A percentile compares a stretch with the other conserved stretches of the same genome.
phyloP scores from a whole-genome alignment of 164 flowering plant genomes.

The Tetrastigma voinierianum region DNA sequence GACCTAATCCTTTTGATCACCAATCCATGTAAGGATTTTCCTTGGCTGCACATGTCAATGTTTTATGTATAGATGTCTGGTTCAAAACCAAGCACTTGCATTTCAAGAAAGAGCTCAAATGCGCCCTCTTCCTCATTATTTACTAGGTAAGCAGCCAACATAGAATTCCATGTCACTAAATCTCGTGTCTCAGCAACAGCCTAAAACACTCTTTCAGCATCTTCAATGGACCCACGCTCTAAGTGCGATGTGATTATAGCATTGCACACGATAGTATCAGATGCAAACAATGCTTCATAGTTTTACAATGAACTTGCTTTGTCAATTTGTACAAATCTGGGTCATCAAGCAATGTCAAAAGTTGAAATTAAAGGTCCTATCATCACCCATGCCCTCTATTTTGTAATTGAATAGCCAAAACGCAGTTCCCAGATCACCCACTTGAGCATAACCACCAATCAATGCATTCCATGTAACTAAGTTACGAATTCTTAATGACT shows the following conservation, averaged over 20 bases:
- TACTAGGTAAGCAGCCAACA: conserved; percentile 65
- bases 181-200: too few relatives aligned
- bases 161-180: conserved; percentile 79
- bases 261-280: conserved; percentile 49
- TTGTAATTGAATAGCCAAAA: conserved; percentile 48
- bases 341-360: conserved; percentile 57
- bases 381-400: conserved; percentile 60
- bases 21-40: conserved; percentile 65
- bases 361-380: conserved; percentile 74
- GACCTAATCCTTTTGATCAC: conserved; percentile 60
- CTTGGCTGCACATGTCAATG: conserved; percentile 39
- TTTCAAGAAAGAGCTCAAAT: conserved; percentile 45
- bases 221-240: conserved; percentile 56
- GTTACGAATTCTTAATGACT: conserved; percentile 43
- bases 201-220: conserved; percentile 56
- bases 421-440: conserved; percentile 36
- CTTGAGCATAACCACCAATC: conserved; percentile 52
- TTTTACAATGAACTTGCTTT: conserved; percentile 60
- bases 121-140: conserved; percentile 38
- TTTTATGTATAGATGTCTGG: conserved; percentile 73
- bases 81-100: conserved; percentile 52
- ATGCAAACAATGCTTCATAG: conserved; percentile 48
- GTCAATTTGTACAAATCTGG: conserved; percentile 29
- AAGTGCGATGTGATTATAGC: conserved; percentile 71
- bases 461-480: conserved; percentile 78